These are phyloP conservation scores for Priceomyces haplophilus DNA, from an alignment of 805 yeast species.

Conservation along the genomic window DNA sequence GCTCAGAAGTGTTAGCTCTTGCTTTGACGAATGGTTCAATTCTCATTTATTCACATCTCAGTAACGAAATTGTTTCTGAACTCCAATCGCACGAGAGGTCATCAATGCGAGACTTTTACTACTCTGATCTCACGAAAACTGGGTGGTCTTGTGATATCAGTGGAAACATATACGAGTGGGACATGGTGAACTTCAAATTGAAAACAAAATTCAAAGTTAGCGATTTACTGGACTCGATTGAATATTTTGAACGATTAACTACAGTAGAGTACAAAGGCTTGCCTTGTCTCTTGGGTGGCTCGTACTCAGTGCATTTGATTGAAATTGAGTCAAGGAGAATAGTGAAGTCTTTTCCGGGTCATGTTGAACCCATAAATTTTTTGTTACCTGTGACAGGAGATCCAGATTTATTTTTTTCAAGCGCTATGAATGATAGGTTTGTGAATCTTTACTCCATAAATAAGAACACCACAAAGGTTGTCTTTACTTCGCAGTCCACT, in stretches of 20 bases:
- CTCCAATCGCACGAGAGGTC: constrained; percentile 45
- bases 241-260: constrained; percentile 29
- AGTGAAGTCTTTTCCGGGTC: constrained; percentile 66
- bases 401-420: constrained; percentile 55
- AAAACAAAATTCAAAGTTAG: constrained; percentile 41
- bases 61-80: constrained; percentile 53
- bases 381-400: constrained; percentile 36
- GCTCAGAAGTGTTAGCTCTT: constrained; percentile 51
- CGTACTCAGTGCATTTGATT: constrained; percentile 61
- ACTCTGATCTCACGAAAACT: constrained; percentile 37
- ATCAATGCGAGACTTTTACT: constrained; percentile 50
- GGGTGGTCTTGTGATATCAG: constrained; percentile 60
- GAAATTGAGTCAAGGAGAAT: constrained; percentile 39
- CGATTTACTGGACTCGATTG: constrained; percentile 34
- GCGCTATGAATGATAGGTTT: constrained; percentile 79
- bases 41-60: constrained; percentile 64
- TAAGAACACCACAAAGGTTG: constrained; percentile 43
- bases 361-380: constrained; percentile 62
- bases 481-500: constrained; percentile 69
- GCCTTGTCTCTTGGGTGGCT: constrained; percentile 56
- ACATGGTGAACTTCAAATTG: constrained; percentile 43
- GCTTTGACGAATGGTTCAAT: constrained; percentile 66
- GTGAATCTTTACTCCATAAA: constrained; percentile 63
- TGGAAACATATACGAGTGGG: constrained; percentile 64
- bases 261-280: constrained; percentile 26